A percentile compares a stretch with the other conserved stretches of the same genome.
phyloP scores from a whole-genome alignment of 768 basidiomycete genomes.

The Mycena capillaripes region DNA sequence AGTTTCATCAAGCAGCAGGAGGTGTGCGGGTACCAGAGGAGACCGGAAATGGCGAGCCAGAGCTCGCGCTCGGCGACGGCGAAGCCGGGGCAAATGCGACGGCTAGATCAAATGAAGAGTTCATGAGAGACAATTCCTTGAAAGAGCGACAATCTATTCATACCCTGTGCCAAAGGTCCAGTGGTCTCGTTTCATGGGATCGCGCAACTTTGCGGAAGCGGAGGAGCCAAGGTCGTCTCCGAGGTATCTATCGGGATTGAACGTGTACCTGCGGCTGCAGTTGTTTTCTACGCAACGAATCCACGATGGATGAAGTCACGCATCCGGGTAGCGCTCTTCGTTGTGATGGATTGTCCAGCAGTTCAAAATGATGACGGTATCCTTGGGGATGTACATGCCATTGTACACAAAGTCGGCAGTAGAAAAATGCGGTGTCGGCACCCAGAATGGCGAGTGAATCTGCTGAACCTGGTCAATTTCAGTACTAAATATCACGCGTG shows the following conservation, averaged over 20 bases:
- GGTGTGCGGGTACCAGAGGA: slow-evolving; percentile 54
- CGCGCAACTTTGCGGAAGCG: no score
- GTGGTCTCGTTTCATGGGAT: slow-evolving; percentile 51
- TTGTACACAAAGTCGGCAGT: slow-evolving; percentile 48
- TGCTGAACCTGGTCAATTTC: slow-evolving; percentile 43
- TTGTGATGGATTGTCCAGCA: slow-evolving; percentile 43
- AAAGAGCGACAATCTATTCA: no score
- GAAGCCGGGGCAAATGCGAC: no score
- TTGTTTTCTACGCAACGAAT: background rate
- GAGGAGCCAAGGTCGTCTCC: slow-evolving; percentile 43
- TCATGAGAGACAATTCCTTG: no score
- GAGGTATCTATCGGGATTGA: slow-evolving; percentile 52
- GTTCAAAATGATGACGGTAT: slow-evolving; percentile 46
- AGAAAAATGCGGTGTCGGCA: slow-evolving; percentile 44
- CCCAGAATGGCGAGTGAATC: slow-evolving; percentile 43
- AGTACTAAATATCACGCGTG: background rate
- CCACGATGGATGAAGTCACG: slow-evolving; percentile 43
- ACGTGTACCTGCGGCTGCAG: slow-evolving; percentile 34
- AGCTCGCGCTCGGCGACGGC: slow-evolving; percentile 52
- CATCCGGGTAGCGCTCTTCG: slow-evolving; percentile 47
- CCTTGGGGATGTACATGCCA: slow-evolving; percentile 48
- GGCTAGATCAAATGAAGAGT: no score
- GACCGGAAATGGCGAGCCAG: slow-evolving; percentile 50
- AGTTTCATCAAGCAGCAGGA: no score
- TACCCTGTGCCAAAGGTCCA: slow-evolving; percentile 56